Evolutionary conservation across 768 basidiomycete genomes (phyloP), one percentile per base, ranked within the genome.

Genomic region (Leucocoprinus leucothites): DNA sequence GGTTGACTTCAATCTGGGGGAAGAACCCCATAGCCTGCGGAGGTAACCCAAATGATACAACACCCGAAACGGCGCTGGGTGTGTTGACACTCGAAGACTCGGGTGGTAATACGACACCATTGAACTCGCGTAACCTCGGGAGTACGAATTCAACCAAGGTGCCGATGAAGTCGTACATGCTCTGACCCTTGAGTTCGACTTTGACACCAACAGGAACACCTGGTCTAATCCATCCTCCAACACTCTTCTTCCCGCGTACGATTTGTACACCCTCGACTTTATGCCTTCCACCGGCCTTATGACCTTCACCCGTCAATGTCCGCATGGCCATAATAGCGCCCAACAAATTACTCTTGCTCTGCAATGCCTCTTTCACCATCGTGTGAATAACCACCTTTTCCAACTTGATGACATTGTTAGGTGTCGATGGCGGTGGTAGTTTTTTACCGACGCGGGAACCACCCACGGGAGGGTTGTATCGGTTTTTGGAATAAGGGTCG

Each of bases 1-100:
- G 70, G 67, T 97, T 97, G 69, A 94, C 87, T 73, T 98, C 96
- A 54, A 98, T 89, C 72, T 96, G 91, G 1, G 96, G 96, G 77
- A 98, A 99, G 62, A 95, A 79, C 6, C 80, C 85, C 81, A 99
- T 87, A 0, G 95, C 93, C 3, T 76, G 71, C 1, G 92, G 85
- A 0, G 89, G 84, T 2, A 99, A 77, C 46, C 96, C 96, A 62
- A 98, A 87, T 2, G 86, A 84, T 48, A 98, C 90, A 18, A 96
- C 92, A 48, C 97, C 95, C 0, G 89, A 80, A 1, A 91, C 89
- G 0, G 86, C 84, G 52, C 82, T 85, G 1, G 91, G 86, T 1
- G 86, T 88, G 59, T 86, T 82, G 40, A 81, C 73, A 35, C 81
- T 85, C n/a, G 82, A 77, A 0, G 85, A 85, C 11, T 85, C 74